Base-by-base conservation (phyloP, 495 filamentous ascomycete genomes). In the Neurospora terricola region DNA sequence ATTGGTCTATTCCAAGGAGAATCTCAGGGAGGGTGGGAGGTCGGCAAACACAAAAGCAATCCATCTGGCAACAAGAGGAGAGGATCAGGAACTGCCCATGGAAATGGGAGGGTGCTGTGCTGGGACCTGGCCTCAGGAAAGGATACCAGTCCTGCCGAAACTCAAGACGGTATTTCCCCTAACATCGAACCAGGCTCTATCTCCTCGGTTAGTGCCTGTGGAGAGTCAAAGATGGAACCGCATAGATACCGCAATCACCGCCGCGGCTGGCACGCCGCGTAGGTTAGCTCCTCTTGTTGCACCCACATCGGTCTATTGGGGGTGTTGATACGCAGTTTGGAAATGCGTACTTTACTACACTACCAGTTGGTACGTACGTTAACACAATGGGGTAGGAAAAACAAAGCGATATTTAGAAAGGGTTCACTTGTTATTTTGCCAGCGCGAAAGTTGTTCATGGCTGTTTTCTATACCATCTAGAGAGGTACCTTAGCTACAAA, bases 31-130 rank as follows among this genome's bases (percentile, higher is more conserved):
- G 54, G 54, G 68, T 73, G 66, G 69, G 37, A 62, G 69, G 45
- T 38, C 70, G 40, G 71, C 62, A 70, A 73, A 73, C 45, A 36
- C 45, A 39, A 72, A 36, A 59, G 70, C 8, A 36, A 72, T 30
- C n/a, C 40, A 73, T 45, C 40, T 30, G 48, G 72, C 66, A 39
- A 72, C 38, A 72, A 68, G 59, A 72, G 71, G 62, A 66, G 38
- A 66, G 54, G 7, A 66, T 66, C 54, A 66, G 14, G 54, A 66
- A 30, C 2, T 66, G 7, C 14, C 27, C 54, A 16, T 66, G 27
- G 27, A 14, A 34, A 18, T 66, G 54, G 54, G 43, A 68, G 43
- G 42, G 38, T 48, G 43, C 34, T 38, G 10, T 59, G 70, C 16
- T 72, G 70, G 43, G 48, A 48, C 16, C 43, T 48, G 38, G 62